Conservation (phyloP, 2,329 filamentous ascomycete species). For the Parafenestella ontariensis region DNA sequence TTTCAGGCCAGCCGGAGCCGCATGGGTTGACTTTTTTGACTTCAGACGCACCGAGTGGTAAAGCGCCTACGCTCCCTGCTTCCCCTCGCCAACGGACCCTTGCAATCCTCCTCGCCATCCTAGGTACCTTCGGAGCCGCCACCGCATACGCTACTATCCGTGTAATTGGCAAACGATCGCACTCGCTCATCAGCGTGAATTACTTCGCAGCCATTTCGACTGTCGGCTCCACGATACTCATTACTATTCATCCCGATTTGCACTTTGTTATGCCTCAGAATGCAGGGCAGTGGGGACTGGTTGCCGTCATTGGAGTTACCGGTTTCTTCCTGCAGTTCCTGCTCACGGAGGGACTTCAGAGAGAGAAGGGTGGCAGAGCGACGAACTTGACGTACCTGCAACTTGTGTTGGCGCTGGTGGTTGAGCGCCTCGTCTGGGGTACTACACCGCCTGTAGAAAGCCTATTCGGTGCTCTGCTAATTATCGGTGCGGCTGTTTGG, state of each 20-base stretch:
- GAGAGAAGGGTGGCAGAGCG: slow-evolving; percentile 67
- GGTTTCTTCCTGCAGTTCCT: slow-evolving; percentile 85
- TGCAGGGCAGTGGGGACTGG: slow-evolving; percentile 67
- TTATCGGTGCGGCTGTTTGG: slow-evolving; percentile 36
- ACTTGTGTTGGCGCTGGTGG: slow-evolving; percentile 69
- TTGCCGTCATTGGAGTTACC: slow-evolving; percentile 70
- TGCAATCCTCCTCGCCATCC: slow-evolving; percentile 71
- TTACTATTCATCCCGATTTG: slow-evolving; percentile 62
- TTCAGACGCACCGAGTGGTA: not conserved
- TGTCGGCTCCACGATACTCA: slow-evolving; percentile 66
- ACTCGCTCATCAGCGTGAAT: slow-evolving; percentile 80
- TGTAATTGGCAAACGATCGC: slow-evolving; percentile 77
- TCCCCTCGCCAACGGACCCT: slow-evolving; percentile 69
- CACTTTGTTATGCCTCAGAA: slow-evolving; percentile 62
- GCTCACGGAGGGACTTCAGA: slow-evolving; percentile 74
- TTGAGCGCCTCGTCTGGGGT: slow-evolving; percentile 65
- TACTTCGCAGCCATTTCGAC: slow-evolving; percentile 76
- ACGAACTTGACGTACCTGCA: slow-evolving; percentile 71
- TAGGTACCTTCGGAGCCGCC: slow-evolving; percentile 77
- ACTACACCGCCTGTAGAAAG: slow-evolving; percentile 38
- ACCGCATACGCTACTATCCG: slow-evolving; percentile 77
- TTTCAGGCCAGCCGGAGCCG: slow-evolving; percentile 40
- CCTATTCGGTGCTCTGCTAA: slow-evolving; percentile 29
- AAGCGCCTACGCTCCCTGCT: slow-evolving; percentile 12
- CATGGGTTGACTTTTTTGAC: slow-evolving; percentile 2